Evolutionary conservation across 2,329 filamentous ascomycete species (phyloP), one percentile per base, ranked within the genome.

Genomic region (Pseudocercospora eumusae): DNA sequence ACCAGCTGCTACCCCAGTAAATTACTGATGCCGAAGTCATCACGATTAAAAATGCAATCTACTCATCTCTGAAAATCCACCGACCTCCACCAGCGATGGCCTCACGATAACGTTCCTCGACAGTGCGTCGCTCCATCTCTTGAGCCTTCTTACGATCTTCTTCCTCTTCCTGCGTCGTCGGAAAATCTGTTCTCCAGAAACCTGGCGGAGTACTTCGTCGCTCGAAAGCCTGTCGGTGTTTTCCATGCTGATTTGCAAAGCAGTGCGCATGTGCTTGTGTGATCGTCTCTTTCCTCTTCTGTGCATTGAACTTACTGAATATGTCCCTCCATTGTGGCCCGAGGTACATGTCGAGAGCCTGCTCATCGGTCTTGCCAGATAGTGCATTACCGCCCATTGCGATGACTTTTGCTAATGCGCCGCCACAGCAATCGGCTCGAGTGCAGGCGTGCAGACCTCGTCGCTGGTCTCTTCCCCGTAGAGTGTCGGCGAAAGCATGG

Each of bases 181-280:
- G 93, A 74, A 99, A 96, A 68, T 96, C 93, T 1, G 89, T 84
- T 58, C 91, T 83, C 95, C 95, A 99, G 74, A 91, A 98, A 0
- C 92, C 93, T 1, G 92, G 91, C 11, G 95, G 93, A 9, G 89
- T 91, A 49, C 79, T 81, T 65, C 85, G 83, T 56, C 92, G 84
- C 63, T 88, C 84, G 75, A 89, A 92, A 27, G 86, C 83, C 68
- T 93, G 85, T 60, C 89, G 84, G 76, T 97, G 93, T 73, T 83
- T 91, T 5, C 92, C 92, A 74, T 86, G 86, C 64, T 85, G 83
- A 71, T 93, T 88, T 1, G 93, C 89, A 65, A 96, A 79, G 54
- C 88, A 81, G 71, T 86, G 84, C 0, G 87, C 88, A 71, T 88
- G 88, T 11, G 93, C 93, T 71, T 92, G 84, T n/a, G 92, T 69